Percentiles rank a stretch among this genome's conserved stretches.
Conservation (phyloP, 768 basidiomycete species). For the Hebeloma cylindrosporum region DNA sequence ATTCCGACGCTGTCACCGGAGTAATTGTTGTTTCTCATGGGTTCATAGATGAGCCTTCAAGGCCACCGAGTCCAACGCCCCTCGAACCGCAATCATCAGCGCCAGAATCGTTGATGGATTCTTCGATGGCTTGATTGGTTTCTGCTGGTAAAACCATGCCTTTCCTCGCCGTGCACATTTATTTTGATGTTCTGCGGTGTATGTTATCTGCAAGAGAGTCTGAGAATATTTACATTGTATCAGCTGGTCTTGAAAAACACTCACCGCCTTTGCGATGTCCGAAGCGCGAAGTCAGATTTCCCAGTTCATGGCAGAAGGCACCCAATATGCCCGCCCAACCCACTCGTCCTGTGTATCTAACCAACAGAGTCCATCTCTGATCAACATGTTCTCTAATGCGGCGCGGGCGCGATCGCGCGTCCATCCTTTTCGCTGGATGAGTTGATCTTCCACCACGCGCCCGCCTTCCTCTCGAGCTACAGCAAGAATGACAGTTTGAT, state of each 20-base stretch:
- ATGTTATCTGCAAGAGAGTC: conserved; percentile 13
- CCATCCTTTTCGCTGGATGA: conserved; percentile 73
- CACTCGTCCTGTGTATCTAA: conserved; percentile 83
- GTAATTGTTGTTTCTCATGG: neutral
- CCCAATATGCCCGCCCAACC: conserved; percentile 75
- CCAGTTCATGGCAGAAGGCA: conserved; percentile 87
- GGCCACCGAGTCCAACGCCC: conserved; percentile 21
- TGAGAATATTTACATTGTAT: conserved; percentile 13
- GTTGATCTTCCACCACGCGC: conserved; percentile 59
- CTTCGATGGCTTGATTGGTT: conserved; percentile 15
- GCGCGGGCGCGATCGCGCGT: conserved; percentile 69
- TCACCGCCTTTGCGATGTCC: neutral
- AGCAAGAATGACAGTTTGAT: conserved; percentile 81
- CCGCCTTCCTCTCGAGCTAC: conserved; percentile 70
- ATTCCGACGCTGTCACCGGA: neutral
- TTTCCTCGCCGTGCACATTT: too few species aligned
- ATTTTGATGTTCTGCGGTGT: conserved; percentile 7
- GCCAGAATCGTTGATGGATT: conserved; percentile 26
- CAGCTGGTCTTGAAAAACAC: conserved; percentile 4
- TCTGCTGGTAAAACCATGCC: too few species aligned
- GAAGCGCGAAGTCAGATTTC: conserved; percentile 44
- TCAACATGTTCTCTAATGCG: conserved; percentile 87
- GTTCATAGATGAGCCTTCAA: conserved; percentile 14
- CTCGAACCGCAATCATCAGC: conserved; percentile 26
- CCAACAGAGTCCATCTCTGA: conserved; percentile 93